A percentile compares a stretch with the other conserved stretches of the same genome.
phyloP scores from a whole-genome alignment of 2,329 filamentous ascomycete species.

The Botryotinia convoluta region DNA sequence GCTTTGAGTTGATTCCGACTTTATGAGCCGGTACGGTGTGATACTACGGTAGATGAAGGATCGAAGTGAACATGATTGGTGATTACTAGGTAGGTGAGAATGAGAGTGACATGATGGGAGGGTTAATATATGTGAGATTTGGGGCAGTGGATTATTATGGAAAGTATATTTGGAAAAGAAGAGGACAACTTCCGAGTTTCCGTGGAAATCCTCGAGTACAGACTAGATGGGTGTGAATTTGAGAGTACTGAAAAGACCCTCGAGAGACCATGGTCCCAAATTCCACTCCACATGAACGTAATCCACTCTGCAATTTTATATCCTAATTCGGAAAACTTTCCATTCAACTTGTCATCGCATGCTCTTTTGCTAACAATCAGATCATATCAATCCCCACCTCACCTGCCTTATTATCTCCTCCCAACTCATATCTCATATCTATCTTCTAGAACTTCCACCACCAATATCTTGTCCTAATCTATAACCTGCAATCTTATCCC shows the following conservation, averaged over 20 bases:
- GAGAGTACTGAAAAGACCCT: not conserved
- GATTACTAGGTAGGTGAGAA: not conserved
- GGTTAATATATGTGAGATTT: not conserved
- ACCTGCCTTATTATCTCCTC: not conserved
- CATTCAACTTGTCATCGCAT: not conserved
- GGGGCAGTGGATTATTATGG: not conserved
- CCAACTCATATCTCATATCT: constrained; percentile 23
- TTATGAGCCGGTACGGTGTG: not conserved
- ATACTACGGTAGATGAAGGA: not conserved
- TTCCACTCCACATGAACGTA: not conserved
- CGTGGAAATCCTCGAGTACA: not conserved
- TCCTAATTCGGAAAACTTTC: not conserved
- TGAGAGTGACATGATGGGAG: not conserved
- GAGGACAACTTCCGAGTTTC: not conserved
- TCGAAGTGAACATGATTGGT: not conserved
- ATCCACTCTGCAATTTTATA: not conserved
- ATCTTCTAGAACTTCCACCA: constrained; percentile 59
- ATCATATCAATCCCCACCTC: not conserved
- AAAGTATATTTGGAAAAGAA: not conserved
- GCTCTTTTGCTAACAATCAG: not conserved
- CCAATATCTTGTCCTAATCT: constrained; percentile 78
- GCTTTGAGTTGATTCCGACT: not conserved
- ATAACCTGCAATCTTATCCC: constrained; percentile 97
- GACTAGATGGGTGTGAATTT: not conserved
- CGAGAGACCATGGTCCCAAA: not conserved